phyloP scores from a whole-genome alignment of 495 filamentous ascomycete genomes.

The Pyrenopolyporus hunteri region DNA sequence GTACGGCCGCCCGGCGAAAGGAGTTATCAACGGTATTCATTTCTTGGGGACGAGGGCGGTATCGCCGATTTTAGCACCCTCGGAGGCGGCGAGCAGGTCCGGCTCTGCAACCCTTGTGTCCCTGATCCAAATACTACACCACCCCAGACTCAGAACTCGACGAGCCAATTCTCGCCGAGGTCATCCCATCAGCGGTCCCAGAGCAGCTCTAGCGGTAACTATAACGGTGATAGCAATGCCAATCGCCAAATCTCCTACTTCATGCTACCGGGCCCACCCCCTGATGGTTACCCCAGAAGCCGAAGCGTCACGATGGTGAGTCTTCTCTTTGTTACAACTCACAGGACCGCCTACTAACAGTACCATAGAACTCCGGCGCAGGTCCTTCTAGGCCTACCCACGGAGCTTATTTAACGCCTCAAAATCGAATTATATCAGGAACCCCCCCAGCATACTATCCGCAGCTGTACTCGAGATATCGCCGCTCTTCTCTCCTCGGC shows the following conservation, averaged over 20 bases:
- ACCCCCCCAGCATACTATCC: slow-evolving; percentile 49
- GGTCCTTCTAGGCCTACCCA: slow-evolving; percentile 27
- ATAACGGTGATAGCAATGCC: slow-evolving; percentile 32
- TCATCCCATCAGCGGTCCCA: slow-evolving; percentile 42
- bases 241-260: slow-evolving; percentile 22
- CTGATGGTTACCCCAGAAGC: slow-evolving; percentile 44
- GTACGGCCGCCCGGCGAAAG: slow-evolving; percentile 74
- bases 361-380: slow-evolving; percentile 24
- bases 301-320: slow-evolving; percentile 55
- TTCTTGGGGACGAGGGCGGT: slow-evolving; percentile 53
- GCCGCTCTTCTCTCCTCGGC: slow-evolving; percentile 30
- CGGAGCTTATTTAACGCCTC: slow-evolving; percentile 27
- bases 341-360: slow-evolving; percentile 17
- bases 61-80: slow-evolving; percentile 50
- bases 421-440: slow-evolving; percentile 45
- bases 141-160: slow-evolving; percentile 43
- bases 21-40: slow-evolving; percentile 50
- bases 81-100: slow-evolving; percentile 83
- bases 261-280: slow-evolving; percentile 16
- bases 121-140: slow-evolving; percentile 87
- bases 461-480: slow-evolving; percentile 22
- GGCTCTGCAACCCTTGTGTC: slow-evolving; percentile 93
- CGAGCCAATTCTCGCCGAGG: slow-evolving; percentile 19
- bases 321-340: slow-evolving; percentile 3
- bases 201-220: slow-evolving; percentile 27